A percentile compares a stretch with the other conserved stretches of the same genome.
These are phyloP conservation scores for Acanthamoeba lenticulata DNA, from an alignment of 208 protist species.

Conservation along the genomic window DNA sequence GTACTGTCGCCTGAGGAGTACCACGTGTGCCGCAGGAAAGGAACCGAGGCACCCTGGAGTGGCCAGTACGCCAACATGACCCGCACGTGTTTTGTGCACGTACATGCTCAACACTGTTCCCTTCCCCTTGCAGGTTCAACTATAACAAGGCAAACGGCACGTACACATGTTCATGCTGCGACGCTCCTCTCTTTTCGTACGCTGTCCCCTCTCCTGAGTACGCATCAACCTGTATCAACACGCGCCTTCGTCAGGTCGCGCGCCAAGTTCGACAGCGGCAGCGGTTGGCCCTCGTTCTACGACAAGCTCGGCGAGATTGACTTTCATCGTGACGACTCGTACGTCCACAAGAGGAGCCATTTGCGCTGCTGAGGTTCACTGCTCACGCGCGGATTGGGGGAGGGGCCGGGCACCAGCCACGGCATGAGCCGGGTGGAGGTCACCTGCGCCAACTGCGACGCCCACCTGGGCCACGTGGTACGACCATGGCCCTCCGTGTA, in stretches of 20 bases:
- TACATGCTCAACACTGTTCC: background rate
- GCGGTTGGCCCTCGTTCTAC: conserved; percentile 57
- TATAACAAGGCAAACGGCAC: conserved; percentile 6
- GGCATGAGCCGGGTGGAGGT: conserved; percentile 18
- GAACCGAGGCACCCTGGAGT: conserved; percentile 14
- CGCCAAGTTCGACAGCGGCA: conserved; percentile 36
- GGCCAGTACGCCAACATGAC: background rate
- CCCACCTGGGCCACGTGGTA: conserved; percentile 37
- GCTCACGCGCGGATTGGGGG: background rate
- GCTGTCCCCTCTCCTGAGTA: background rate
- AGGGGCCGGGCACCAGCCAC: background rate
- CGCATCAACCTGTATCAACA: background rate
- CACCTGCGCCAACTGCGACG: conserved; percentile 5
- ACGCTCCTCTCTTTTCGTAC: conserved; percentile 20
- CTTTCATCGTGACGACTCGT: background rate
- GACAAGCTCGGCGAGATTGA: conserved; percentile 34
- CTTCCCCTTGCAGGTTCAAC: background rate
- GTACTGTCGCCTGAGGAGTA: background rate
- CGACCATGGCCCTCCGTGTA: background rate
- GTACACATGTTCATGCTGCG: background rate
- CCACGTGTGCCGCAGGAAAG: background rate
- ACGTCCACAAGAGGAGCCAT: background rate
- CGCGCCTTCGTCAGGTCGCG: background rate
- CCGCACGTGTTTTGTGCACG: background rate
- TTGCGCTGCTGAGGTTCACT: background rate